phyloP scores from a whole-genome alignment of 345 rosid genomes.

The Sisymbrium altissimum region DNA sequence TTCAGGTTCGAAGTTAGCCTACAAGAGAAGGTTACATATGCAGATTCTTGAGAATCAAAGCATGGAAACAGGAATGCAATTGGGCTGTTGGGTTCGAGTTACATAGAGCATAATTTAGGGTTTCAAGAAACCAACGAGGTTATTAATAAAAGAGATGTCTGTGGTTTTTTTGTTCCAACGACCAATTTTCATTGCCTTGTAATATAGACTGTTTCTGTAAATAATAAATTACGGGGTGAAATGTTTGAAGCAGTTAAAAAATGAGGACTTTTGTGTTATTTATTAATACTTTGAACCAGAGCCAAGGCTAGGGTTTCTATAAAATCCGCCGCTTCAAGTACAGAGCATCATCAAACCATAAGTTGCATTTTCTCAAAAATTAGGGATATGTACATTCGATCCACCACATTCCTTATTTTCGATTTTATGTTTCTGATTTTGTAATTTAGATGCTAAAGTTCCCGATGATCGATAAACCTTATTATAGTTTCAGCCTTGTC shows the following conservation, averaged over 20 bases:
- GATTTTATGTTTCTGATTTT: background rate
- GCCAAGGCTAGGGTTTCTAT: constrained; percentile 23
- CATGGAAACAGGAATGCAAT: background rate
- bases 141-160: background rate
- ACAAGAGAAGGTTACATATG: background rate
- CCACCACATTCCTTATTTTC: background rate
- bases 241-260: background rate
- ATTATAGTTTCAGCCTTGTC: constrained; percentile 34
- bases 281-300: background rate
- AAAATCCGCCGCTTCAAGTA: constrained; percentile 26
- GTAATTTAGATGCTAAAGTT: background rate
- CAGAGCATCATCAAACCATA: background rate
- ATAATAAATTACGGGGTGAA: background rate
- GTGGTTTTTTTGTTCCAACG: no score
- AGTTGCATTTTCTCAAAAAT: background rate
- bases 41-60: background rate
- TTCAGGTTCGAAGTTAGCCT: background rate
- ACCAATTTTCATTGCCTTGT: no score
- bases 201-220: background rate
- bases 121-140: background rate
- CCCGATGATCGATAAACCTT: constrained; percentile 26
- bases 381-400: background rate
- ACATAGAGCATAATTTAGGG: no score
- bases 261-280: background rate
- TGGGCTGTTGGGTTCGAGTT: no score